Evolutionary conservation across 768 basidiomycete species (phyloP), one percentile per base, ranked within the genome.

Genomic region (Imleria badia): DNA sequence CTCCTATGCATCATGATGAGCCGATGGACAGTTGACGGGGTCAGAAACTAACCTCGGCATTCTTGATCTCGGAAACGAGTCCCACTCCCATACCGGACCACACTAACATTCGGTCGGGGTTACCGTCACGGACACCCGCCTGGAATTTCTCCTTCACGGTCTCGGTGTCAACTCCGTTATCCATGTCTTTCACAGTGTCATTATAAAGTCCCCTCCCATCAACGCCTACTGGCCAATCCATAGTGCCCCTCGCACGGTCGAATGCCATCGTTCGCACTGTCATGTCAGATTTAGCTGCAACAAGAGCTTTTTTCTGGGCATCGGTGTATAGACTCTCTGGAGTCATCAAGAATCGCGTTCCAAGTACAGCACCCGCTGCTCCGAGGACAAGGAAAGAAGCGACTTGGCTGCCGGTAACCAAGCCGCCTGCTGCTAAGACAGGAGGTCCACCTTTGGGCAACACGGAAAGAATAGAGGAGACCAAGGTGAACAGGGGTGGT

Each of bases 341-440:
- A 1, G 87, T 81, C 55, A 86, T 74, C 45, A 89, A 70, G 64
- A 92, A 89, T 8, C 89, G 85, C 0, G 91, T 93, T 48, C 91
- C 91, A 20, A 86, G 63, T 30, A 85, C 85, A 11, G 72, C 84
- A 4, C 86, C 91, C 22, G 83, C 73, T 3, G 83, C 87, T 14
- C 90, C 90, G 33, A 87, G 76, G 6, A 79, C 69, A 51, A 94
- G 79, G 41, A 85, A 66, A 5, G 84, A 75, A 33, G 87, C 86
- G 44, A 90, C 65, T 51, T 91, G 86, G 0, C 75, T 65, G 17
- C 90, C 88, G 26, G 75, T 81, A 4, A 78, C 76, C 50, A 94
- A 60, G 0, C 91, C 91, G 30, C 91, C 91, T 3, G 91, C 90
- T 15, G 83, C 90, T 30, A 93, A 70, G 49, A 93, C 60, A 5